Evolutionary conservation across 768 basidiomycete species (phyloP).

Genomic region (Mycena galericulata): DNA sequence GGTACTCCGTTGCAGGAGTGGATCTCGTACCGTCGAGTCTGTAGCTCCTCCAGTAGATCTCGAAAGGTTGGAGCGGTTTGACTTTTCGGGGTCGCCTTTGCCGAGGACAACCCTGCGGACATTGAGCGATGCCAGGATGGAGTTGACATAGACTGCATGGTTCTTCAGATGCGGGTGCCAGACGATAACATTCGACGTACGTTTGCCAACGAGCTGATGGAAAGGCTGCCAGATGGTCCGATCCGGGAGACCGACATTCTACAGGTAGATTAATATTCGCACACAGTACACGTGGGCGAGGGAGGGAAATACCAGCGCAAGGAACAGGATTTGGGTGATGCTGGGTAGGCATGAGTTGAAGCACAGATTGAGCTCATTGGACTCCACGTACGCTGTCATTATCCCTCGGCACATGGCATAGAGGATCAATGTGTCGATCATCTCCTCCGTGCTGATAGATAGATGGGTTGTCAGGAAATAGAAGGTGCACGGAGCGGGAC

Average conservation of each 20-base stretch:
- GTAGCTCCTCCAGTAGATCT: background rate
- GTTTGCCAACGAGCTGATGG: conserved; percentile 24
- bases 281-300: background rate
- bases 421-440: conserved; percentile 20
- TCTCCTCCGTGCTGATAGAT: conserved; percentile 16
- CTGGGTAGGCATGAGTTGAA: background rate
- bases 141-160: conserved; percentile 25
- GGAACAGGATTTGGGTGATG: conserved; percentile 21
- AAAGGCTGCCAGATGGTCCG: conserved; percentile 26
- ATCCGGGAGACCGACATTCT: conserved; percentile 20
- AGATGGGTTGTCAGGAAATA: background rate
- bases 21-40: conserved; percentile 12
- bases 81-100: conserved; percentile 8
- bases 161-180: background rate
- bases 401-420: conserved; percentile 23
- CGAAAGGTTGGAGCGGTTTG: background rate
- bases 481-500: no score
- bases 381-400: conserved; percentile 20
- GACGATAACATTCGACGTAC: background rate
- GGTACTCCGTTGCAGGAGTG: background rate
- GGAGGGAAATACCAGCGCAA: conserved; percentile 11
- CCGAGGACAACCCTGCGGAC: conserved; percentile 11
- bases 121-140: conserved; percentile 21
- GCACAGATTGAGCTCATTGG: background rate
- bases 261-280: background rate